Percentiles rank a stretch among this genome's conserved stretches.
Evolutionary conservation across 1,284 basidiomycete species (phyloP).

Genomic region (Marasmius fiardii): DNA sequence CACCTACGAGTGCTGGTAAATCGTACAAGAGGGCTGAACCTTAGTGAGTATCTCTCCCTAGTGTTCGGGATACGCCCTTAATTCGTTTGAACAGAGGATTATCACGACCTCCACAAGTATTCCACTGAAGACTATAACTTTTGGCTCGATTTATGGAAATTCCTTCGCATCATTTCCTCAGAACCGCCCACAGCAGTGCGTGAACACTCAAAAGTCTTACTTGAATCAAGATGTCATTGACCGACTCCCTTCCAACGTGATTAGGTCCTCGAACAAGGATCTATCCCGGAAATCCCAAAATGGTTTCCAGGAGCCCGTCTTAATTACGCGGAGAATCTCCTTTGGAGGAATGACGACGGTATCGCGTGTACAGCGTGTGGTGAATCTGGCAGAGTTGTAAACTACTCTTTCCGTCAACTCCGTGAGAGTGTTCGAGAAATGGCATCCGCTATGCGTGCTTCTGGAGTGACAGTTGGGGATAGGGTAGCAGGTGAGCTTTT

Average conservation of each 20-base stretch:
- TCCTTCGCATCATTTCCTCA: slow-evolving; percentile 17
- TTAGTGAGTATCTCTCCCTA: slow-evolving; percentile 11
- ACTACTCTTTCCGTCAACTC: slow-evolving; percentile 53
- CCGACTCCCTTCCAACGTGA: background rate
- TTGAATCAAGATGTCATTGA: too few species aligned
- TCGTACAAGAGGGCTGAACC: slow-evolving; percentile 13
- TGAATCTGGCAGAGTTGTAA: slow-evolving; percentile 44
- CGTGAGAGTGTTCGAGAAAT: slow-evolving; percentile 48
- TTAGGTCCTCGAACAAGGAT: slow-evolving; percentile 40
- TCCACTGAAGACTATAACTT: slow-evolving; percentile 19
- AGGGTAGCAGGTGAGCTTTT: slow-evolving; percentile 56
- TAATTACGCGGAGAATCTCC: slow-evolving; percentile 88
- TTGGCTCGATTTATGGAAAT: slow-evolving; percentile 21
- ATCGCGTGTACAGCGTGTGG: slow-evolving; percentile 54
- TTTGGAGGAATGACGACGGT: slow-evolving; percentile 57
- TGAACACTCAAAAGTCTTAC: background rate
- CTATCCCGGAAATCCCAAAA: slow-evolving; percentile 56
- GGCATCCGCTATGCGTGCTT: slow-evolving; percentile 52
- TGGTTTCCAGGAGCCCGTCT: slow-evolving; percentile 79
- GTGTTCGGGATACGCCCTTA: background rate
- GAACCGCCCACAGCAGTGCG: slow-evolving; percentile 40
- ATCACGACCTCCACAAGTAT: slow-evolving; percentile 19
- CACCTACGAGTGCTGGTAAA: slow-evolving; percentile 15
- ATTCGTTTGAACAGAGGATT: slow-evolving; percentile 14
- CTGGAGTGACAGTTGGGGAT: slow-evolving; percentile 56